Base-by-base conservation (phyloP, 148 eudicot species). In the Limonium bicolor region DNA sequence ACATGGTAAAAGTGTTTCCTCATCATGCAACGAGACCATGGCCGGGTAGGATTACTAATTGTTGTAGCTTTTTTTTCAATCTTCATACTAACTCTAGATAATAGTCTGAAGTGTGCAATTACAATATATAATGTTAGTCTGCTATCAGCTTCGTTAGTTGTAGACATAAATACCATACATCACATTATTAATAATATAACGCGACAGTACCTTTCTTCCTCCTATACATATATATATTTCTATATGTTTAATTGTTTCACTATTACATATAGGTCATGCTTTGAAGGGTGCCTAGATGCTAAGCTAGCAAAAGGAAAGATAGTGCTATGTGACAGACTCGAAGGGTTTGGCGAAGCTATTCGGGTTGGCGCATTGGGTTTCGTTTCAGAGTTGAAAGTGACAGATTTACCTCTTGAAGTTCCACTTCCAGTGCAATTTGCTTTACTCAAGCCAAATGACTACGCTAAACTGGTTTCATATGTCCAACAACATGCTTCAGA, bases 291-390 rank as follows among this genome's bases (percentile, higher is more conserved):
- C 13, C 36, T 64, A 11, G 50, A 58, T 24, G 19, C 2, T 0
- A 20, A 6, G 0, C 4, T 40, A 20, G 55, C 53, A 16, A 53
- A 38, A 15, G 59, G 63, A 32, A 64, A 58, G 33, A 58, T 58
- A 4, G 59, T 58, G 4, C 10, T 58, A 1, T 64, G 68, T 29
- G 19, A 50, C 5, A 4, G 0, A 11, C 5, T 20, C 20, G 16
- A 16, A 7, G 16, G 25, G 5, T 3, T 7, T 8, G 16, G 21
- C 21, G 15, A n/a, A 24, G 44, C 33, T 27, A 4, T 14, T 37
- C 12, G 5, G 27, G 45, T 45, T 2, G 63, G 59, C 15, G 63
- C 63, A 6, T n/a, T 32, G 12, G 68, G 68, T 20, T 7, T 44
- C 0, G 44, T 56, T 16, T n/a, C 33, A 3, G n/a, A n/a, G n/a